Conservation (phyloP, 2,329 filamentous ascomycete genomes). For the Paradendryphiella salina region DNA sequence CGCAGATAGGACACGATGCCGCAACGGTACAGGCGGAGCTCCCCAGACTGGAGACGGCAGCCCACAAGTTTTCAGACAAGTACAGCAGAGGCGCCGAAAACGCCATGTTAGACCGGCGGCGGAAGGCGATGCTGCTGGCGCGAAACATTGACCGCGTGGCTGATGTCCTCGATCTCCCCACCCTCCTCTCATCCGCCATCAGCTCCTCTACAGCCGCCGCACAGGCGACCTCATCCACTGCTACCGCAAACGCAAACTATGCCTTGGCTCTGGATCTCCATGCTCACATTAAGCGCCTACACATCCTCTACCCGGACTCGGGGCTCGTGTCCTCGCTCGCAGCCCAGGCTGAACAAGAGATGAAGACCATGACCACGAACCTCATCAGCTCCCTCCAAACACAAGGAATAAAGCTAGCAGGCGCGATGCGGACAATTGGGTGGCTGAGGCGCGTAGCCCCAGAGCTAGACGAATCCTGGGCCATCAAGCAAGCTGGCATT, state of each 20-base stretch:
- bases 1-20: slow-evolving; percentile 67
- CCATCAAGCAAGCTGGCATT: slow-evolving; percentile 34
- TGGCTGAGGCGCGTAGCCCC: slow-evolving; percentile 88
- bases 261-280: slow-evolving; percentile 88
- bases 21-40: slow-evolving; percentile 70
- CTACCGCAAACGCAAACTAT: slow-evolving; percentile 67
- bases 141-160: slow-evolving; percentile 87
- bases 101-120: slow-evolving; percentile 69
- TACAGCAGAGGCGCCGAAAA: slow-evolving; percentile 75
- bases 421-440: slow-evolving; percentile 85
- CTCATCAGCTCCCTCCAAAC: slow-evolving; percentile 76
- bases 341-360: slow-evolving; percentile 78
- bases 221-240: slow-evolving; percentile 45
- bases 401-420: slow-evolving; percentile 81
- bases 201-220: slow-evolving; percentile 58
- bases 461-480: slow-evolving; percentile 63
- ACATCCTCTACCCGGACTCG: slow-evolving; percentile 79
- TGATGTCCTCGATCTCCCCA: slow-evolving; percentile 87
- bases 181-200: slow-evolving; percentile 79
- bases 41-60: slow-evolving; percentile 76
- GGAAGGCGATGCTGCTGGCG: slow-evolving; percentile 77
- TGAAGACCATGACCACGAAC: slow-evolving; percentile 85
- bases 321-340: slow-evolving; percentile 73
- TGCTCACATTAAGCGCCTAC: slow-evolving; percentile 86
- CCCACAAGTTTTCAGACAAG: slow-evolving; percentile 77